Base-by-base conservation (phyloP, 176 grass and related monocot species). In the Aegilops longissima region DNA sequence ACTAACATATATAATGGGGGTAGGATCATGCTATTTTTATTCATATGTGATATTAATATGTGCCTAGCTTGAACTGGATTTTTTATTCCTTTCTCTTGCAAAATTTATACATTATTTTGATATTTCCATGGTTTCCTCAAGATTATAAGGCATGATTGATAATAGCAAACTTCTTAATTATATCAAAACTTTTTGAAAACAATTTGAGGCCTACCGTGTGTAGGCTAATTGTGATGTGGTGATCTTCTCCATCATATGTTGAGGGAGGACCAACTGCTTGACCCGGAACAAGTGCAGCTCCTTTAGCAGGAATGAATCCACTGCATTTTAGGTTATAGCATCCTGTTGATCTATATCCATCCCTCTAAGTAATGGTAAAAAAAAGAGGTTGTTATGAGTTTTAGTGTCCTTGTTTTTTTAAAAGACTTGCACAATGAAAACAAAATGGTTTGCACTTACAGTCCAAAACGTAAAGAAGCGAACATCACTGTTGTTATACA, bases 381-480 rank as follows among this genome's bases (percentile, higher is more conserved):
- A 16, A 70, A 38, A 70, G 8, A 21, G 30, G 16, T 9, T 39
- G 34, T 70, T 36, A 38, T 70, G 8, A 38, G 33, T 38, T 70
- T 3, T 17, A 70, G 4, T 70, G 67, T 70, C 33, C 20, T 38
- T 70, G 21, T 2, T 40, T 40, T 38, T 70, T 11, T 9, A 0
- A 18, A 20, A 9, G 3, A 9, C 67, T 38, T 11, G 67, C 36
- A 21, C 14, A 52, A 52, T 63, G n/a, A 11, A 27, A 47, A 74
- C 14, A 27, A 7, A 45, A 23, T 44, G 71, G 12, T 21, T 69
- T 70, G 21, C 25, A 66, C 88, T 87, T 86, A 90, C 88, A 4
- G 73, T 89, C 88, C 79, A 87, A 62, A 70, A 82, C 52, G 78
- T 83, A 69, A 82, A 90, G 84, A 90, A 90, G 68, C 25, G 88